Percentiles rank a stretch among this genome's conserved stretches.
Evolutionary conservation across 2,329 filamentous ascomycete genomes (phyloP).

Genomic region (Epichloe amarillans): DNA sequence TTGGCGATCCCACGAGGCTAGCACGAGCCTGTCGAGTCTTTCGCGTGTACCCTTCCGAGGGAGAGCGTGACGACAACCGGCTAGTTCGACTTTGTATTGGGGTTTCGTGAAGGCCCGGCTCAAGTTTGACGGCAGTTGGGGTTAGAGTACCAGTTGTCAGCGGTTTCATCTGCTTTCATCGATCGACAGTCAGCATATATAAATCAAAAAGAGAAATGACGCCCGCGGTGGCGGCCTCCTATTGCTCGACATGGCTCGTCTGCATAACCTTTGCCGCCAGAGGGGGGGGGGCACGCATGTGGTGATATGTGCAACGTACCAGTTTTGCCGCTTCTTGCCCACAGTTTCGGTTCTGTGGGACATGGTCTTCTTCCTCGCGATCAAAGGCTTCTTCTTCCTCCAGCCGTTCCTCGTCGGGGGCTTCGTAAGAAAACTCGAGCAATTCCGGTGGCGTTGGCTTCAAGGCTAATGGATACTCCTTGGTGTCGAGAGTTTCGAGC

Average conservation of each 20-base stretch:
- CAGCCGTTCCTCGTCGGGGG: conserved; percentile 24
- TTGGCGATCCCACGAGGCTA: conserved; percentile 18
- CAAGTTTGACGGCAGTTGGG: conserved; percentile 14
- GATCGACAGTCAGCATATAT: conserved; percentile 2
- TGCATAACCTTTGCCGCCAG: neutral
- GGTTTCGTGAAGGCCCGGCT: conserved; percentile 13
- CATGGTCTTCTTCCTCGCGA: conserved; percentile 11
- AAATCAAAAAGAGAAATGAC: neutral
- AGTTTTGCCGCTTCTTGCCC: conserved; percentile 5
- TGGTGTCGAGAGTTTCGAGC: conserved; percentile 62
- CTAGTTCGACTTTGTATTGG: conserved; percentile 14
- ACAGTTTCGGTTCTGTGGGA: neutral
- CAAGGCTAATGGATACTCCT: conserved; percentile 78
- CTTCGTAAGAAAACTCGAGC: conserved; percentile 60
- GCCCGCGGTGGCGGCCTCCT: neutral
- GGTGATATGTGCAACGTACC: conserved; percentile 9
- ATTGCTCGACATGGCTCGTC: neutral
- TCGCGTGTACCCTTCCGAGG: conserved; percentile 20
- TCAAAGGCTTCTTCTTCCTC: conserved; percentile 17
- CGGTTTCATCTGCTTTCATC: conserved; percentile 10
- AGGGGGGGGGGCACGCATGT: neutral
- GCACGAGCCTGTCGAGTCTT: conserved; percentile 17
- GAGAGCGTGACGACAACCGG: conserved; percentile 20
- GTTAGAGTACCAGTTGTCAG: conserved; percentile 12
- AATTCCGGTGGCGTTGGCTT: conserved; percentile 72